phyloP scores from a whole-genome alignment of 2,329 filamentous ascomycete species.

The Colletotrichum limetticola region DNA sequence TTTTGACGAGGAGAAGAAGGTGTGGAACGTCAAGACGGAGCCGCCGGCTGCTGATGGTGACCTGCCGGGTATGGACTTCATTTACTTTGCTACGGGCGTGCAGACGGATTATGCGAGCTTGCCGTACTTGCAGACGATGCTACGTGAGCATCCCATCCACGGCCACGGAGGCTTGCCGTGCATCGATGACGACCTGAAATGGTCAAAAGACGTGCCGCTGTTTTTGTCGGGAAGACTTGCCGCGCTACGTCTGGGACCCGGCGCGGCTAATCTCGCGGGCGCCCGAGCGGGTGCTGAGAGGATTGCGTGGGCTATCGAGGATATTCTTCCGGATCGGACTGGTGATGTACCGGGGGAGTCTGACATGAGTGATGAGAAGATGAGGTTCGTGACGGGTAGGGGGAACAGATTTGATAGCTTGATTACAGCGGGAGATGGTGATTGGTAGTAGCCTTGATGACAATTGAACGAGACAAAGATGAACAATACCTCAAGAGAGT shows the following conservation, averaged over 20 bases:
- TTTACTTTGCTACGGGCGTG: slow-evolving; percentile 82
- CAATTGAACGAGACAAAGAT: neutral
- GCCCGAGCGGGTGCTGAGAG: slow-evolving; percentile 79
- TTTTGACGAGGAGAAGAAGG: slow-evolving; percentile 57
- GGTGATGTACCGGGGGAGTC: neutral
- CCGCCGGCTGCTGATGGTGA: slow-evolving; percentile 56
- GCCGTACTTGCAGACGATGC: slow-evolving; percentile 70
- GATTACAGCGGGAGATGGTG: slow-evolving; percentile 20
- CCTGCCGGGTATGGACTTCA: slow-evolving; percentile 71
- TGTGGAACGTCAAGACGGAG: slow-evolving; percentile 59
- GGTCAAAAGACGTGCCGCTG: slow-evolving; percentile 77
- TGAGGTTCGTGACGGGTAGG: slow-evolving; percentile 32
- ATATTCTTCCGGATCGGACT: slow-evolving; percentile 52
- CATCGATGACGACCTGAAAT: slow-evolving; percentile 80
- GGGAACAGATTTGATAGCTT: slow-evolving; percentile 33
- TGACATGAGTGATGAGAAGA: slow-evolving; percentile 17
- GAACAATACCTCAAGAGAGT: neutral
- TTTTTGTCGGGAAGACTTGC: slow-evolving; percentile 78
- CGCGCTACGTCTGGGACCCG: slow-evolving; percentile 75
- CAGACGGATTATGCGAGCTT: slow-evolving; percentile 70
- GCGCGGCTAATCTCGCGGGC: slow-evolving; percentile 78
- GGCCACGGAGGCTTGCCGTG: slow-evolving; percentile 75
- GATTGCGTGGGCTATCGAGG: slow-evolving; percentile 76
- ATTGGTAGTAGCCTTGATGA: neutral
- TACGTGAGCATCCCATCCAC: slow-evolving; percentile 68